Conservation (phyloP, 495 filamentous ascomycete genomes). For the Bacidia gigantensis region DNA sequence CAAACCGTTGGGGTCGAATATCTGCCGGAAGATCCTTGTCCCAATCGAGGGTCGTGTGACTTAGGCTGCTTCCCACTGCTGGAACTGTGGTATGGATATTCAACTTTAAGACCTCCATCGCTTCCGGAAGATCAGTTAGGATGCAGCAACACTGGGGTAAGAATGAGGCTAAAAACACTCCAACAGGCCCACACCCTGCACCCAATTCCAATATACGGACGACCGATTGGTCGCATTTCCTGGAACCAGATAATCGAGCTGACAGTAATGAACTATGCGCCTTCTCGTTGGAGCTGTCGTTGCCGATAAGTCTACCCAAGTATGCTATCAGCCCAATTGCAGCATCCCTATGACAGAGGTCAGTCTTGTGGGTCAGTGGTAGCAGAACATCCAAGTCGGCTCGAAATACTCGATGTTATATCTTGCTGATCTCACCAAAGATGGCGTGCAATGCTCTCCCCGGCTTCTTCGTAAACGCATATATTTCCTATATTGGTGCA, state of each 20-base stretch:
- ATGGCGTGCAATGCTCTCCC: constrained; percentile 88
- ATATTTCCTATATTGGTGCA: background rate
- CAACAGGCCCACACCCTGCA: constrained; percentile 73
- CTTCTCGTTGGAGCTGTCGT: background rate
- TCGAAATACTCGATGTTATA: constrained; percentile 2
- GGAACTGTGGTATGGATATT: constrained; percentile 38
- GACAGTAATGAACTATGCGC: background rate
- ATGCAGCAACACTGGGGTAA: constrained; percentile 35
- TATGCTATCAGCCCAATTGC: constrained; percentile 43
- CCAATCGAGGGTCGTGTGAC: constrained; percentile 68
- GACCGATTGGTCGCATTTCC: background rate
- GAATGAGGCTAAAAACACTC: constrained; percentile 48
- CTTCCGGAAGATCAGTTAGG: constrained; percentile 75
- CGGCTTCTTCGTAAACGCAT: constrained; percentile 73
- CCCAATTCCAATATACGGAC: constrained; percentile 58
- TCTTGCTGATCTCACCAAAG: constrained; percentile 53
- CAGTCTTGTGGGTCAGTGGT: background rate
- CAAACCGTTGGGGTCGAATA: constrained; percentile 34
- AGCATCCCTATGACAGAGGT: constrained; percentile 49
- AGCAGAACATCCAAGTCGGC: constrained; percentile 6
- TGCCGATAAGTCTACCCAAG: constrained; percentile 11
- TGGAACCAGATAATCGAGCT: background rate
- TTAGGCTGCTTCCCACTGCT: constrained; percentile 25
- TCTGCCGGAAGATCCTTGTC: constrained; percentile 32
- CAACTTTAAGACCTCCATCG: constrained; percentile 44